Base-by-base conservation (phyloP, 768 basidiomycete genomes). In the Xerocomellus intermedius region DNA sequence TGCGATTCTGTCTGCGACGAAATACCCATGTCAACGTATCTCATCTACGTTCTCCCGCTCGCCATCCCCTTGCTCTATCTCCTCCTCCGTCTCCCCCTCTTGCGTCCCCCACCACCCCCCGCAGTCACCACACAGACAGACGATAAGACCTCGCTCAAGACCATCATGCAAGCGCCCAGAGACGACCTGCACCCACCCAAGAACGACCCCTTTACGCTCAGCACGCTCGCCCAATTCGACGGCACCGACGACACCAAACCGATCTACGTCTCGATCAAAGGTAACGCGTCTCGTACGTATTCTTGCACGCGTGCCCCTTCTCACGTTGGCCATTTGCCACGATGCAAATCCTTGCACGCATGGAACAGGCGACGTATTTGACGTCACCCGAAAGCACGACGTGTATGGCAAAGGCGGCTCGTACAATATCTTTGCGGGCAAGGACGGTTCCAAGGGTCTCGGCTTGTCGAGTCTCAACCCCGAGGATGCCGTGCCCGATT, bases 251-350 rank as follows among this genome's bases (percentile, higher is more conserved):
- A 78, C 0, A 64, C 71, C 38, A 83, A 82, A 61, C 91, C 92
- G 1, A 91, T 98, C 57, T 94, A 89, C 62, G 88, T 98, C 41
- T 87, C 93, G 30, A 95, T 98, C 75, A 98, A 97, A 79, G 92
- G 91, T 86, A 54, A 41, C 67, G 62, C 59, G 16, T 8, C 22
- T 4, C 77, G 86, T 86, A 37, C 48, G 22, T 48, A 50, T 26
- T 16, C 41, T 14, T 26, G 16, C 60, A 24, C 44, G 35, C 42
- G 10, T 5, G 16, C 19, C 22, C 17, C 37, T n/a, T 10, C 28
- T 33, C 0, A 48, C 42, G 26, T 28, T 5, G 26, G 26, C 1
- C 7, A 8, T 28, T 28, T 17, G 16, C 26, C 41, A 47, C 41
- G 39, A 10, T 32, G 32, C 32, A 28, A 4, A 33, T n/a, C n/a